phyloP scores from a whole-genome alignment of 371 early-diverging fungal genomes.

The Mucor indicus region DNA sequence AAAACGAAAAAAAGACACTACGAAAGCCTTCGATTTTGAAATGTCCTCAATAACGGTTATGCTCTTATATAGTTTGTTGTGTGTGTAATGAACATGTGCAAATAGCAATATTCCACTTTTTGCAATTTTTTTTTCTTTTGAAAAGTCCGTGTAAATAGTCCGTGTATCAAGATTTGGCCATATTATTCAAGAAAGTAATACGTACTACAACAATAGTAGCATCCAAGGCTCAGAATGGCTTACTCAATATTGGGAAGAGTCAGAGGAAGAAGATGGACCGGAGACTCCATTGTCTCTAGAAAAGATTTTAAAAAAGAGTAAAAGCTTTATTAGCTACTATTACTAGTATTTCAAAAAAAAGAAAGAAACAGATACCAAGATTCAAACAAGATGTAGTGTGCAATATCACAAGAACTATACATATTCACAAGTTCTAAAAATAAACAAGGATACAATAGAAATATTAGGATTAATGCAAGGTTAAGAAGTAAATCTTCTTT shows the following conservation, averaged over 20 bases:
- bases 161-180: too few relatives aligned
- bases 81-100: too few relatives aligned
- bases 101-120: too few relatives aligned
- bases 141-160: too few relatives aligned
- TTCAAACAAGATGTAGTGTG: too few relatives aligned
- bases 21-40: too few relatives aligned
- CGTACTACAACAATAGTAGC: conserved; percentile 14
- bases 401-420: conserved; percentile 11
- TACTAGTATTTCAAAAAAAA: conserved; percentile 14
- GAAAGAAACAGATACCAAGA: conserved; percentile 15
- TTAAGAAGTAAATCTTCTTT: conserved; percentile 12
- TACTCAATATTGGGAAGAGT: conserved; percentile 15
- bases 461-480: conserved; percentile 11
- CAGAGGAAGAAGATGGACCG: conserved; percentile 12
- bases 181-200: conserved; percentile 14
- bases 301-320: conserved; percentile 12
- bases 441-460: conserved; percentile 10
- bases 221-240: conserved; percentile 16
- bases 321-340: conserved; percentile 12
- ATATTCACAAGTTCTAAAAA: conserved; percentile 10
- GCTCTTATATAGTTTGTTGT: too few relatives aligned
- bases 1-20: too few relatives aligned
- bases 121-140: too few relatives aligned
- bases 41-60: too few relatives aligned
- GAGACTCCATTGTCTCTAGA: conserved; percentile 12